Evolutionary conservation across 805 yeast species (phyloP).

Genomic region (Ogataea methylovora): DNA sequence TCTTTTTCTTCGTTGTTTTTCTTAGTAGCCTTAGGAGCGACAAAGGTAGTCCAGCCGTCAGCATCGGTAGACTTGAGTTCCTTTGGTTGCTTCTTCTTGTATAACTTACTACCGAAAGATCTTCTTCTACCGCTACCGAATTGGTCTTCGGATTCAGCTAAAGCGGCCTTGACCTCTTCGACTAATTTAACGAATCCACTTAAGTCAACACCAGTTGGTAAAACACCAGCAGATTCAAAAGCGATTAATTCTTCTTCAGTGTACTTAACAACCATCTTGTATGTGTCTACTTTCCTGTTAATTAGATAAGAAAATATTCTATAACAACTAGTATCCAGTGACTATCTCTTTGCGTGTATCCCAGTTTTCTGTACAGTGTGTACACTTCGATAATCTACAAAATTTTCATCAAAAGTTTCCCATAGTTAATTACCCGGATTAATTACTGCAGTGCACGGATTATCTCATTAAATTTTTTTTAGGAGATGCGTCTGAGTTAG

Average conservation of each 20-base stretch:
- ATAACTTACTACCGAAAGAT: conserved; percentile 39
- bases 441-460: no score
- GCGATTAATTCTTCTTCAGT: conserved; percentile 64
- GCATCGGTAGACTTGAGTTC: conserved; percentile 53
- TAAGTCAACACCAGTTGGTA: conserved; percentile 58
- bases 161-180: conserved; percentile 49
- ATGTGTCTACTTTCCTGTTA: no score
- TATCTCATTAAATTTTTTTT: no score
- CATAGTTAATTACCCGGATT: no score
- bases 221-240: conserved; percentile 47
- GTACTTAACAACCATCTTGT: conserved; percentile 46
- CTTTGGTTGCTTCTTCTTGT: conserved; percentile 38
- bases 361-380: no score
- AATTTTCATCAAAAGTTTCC: no score
- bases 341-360: no score
- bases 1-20: conserved; percentile 40
- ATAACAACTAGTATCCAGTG: no score
- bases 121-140: conserved; percentile 52
- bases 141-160: conserved; percentile 17
- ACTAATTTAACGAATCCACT: conserved; percentile 58
- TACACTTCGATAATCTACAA: no score
- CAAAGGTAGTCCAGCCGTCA: conserved; percentile 76
- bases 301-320: no score
- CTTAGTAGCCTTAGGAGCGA: conserved; percentile 34
- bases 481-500: no score